A percentile compares a stretch with the other conserved stretches of the same genome.
These are phyloP conservation scores for Chlamydomonas sphaeroides DNA, from an alignment of 139 green algal genomes.

Conservation along the genomic window DNA sequence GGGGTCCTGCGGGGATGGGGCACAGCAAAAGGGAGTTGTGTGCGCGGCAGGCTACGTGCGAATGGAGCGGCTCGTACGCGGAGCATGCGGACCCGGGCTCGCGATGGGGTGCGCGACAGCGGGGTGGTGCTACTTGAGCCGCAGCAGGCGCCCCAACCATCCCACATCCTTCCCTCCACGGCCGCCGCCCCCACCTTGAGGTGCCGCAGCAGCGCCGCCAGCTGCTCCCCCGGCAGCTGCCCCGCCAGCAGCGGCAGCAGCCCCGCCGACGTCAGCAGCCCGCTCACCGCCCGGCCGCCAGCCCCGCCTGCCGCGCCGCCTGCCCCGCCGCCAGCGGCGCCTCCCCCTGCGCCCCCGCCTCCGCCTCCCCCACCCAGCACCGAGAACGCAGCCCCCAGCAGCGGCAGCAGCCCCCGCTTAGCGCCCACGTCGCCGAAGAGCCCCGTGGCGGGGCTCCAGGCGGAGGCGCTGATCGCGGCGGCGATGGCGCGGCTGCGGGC, in stretches of 20 bases:
- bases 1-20: neutral
- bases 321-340: too few relatives aligned
- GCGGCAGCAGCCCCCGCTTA: neutral
- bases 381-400: too few relatives aligned
- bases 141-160: neutral
- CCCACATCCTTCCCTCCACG: neutral
- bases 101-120: neutral
- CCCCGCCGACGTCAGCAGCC: constrained; percentile 11
- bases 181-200: neutral
- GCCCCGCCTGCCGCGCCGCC: too few relatives aligned
- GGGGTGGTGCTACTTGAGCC: neutral
- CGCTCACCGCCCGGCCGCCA: neutral
- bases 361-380: too few relatives aligned
- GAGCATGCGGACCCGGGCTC: too few relatives aligned
- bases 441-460: neutral
- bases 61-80: too few relatives aligned
- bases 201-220: constrained; percentile 2
- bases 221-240: neutral
- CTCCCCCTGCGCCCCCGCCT: too few relatives aligned
- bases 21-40: too few relatives aligned
- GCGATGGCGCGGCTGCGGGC: neutral
- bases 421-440: constrained; percentile 20
- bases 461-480: neutral
- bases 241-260: constrained; percentile 33
- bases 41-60: too few relatives aligned